A percentile compares a stretch with the other conserved stretches of the same genome.
These are phyloP conservation scores for Bathelium albidoporum DNA, from an alignment of 495 filamentous ascomycete genomes.

Conservation along the genomic window DNA sequence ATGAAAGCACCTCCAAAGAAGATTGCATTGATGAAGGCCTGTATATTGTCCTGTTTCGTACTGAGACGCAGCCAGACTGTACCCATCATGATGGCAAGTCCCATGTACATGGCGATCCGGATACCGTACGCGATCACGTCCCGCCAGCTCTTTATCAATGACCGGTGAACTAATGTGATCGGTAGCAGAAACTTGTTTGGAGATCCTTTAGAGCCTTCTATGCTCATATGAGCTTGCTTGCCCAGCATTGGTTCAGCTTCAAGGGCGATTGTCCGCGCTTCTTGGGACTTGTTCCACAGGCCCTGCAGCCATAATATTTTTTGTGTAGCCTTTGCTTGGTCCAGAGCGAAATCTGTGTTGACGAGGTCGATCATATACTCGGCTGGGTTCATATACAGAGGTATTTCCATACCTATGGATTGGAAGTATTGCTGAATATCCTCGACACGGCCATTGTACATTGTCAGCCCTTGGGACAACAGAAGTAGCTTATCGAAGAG, in stretches of 20 bases:
- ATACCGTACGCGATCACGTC: slow-evolving; percentile 77
- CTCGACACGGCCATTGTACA: slow-evolving; percentile 55
- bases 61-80: slow-evolving; percentile 69
- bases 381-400: slow-evolving; percentile 61
- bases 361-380: slow-evolving; percentile 66
- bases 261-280: slow-evolving; percentile 7
- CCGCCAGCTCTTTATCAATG: slow-evolving; percentile 69
- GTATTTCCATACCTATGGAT: slow-evolving; percentile 47
- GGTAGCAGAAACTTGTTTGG: slow-evolving; percentile 28
- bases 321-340: slow-evolving; percentile 32
- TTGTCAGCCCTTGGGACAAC: slow-evolving; percentile 55
- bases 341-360: slow-evolving; percentile 58
- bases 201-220: slow-evolving; percentile 23
- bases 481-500: slow-evolving; percentile 71
- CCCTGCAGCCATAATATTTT: slow-evolving; percentile 35
- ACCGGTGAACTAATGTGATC: slow-evolving; percentile 53
- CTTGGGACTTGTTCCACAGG: slow-evolving; percentile 33
- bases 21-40: slow-evolving; percentile 71
- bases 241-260: slow-evolving; percentile 21
- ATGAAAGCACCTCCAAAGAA: slow-evolving; percentile 80
- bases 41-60: slow-evolving; percentile 55
- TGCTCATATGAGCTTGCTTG: slow-evolving; percentile 18
- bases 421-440: slow-evolving; percentile 48
- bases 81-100: slow-evolving; percentile 78
- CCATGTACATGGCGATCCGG: slow-evolving; percentile 70